These are phyloP conservation scores for Magnolia kwangsiensis DNA, from an alignment of 164 flowering plant species.

Conservation along the genomic window DNA sequence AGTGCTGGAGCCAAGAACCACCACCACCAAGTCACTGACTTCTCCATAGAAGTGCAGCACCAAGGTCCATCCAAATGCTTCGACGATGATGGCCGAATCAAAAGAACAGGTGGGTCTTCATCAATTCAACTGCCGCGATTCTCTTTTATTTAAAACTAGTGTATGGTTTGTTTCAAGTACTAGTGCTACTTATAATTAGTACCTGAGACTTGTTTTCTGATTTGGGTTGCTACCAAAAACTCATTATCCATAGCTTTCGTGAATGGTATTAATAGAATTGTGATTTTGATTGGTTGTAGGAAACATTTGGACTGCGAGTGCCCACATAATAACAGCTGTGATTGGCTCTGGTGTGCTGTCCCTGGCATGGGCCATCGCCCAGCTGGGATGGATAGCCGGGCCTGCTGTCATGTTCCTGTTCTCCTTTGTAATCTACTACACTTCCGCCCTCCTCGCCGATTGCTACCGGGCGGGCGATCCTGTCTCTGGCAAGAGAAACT, in stretches of 20 bases:
- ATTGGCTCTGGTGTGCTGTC: constrained; percentile 64
- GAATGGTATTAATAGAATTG: neutral
- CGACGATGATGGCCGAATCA: constrained; percentile 49
- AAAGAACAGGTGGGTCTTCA: constrained; percentile 34
- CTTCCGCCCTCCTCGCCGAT: constrained; percentile 42
- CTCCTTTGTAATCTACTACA: constrained; percentile 46
- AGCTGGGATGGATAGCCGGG: constrained; percentile 64
- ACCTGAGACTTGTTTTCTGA: neutral
- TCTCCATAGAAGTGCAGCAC: constrained; percentile 15
- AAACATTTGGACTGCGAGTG: constrained; percentile 53
- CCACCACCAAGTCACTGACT: constrained; percentile 3
- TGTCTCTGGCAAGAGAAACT: constrained; percentile 48
- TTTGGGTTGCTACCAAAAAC: neutral
- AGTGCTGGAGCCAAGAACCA: neutral
- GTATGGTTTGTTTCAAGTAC: no score
- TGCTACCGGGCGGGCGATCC: constrained; percentile 53
- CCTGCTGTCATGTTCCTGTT: constrained; percentile 48
- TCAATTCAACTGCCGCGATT: neutral
- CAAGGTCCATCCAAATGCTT: constrained; percentile 24
- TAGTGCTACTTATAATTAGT: no score
- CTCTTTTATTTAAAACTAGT: neutral
- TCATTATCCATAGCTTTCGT: neutral
- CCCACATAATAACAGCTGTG: constrained; percentile 61
- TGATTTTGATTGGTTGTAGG: constrained; percentile 23
- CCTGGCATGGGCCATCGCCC: constrained; percentile 60